Evolutionary conservation across 106 monocot species (phyloP).

Genomic region (Amphibolis antarctica): DNA sequence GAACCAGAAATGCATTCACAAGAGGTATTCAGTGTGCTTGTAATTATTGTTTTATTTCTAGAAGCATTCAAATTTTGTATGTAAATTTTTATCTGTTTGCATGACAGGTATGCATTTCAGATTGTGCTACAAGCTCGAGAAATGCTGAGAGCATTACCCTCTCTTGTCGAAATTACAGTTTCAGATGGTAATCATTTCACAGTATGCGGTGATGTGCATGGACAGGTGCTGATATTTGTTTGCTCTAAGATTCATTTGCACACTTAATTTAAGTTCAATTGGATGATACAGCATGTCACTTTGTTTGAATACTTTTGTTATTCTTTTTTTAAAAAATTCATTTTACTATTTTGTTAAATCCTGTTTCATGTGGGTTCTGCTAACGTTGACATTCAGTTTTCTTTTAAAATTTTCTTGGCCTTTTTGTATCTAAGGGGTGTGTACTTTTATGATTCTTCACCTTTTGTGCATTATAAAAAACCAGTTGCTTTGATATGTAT

Average conservation of each 20-base stretch:
- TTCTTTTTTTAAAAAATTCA: too few relatives aligned
- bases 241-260: neutral
- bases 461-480: too few relatives aligned
- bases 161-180: slow-evolving; percentile 82
- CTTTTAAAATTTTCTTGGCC: too few relatives aligned
- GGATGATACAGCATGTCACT: neutral
- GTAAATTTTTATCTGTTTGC: neutral
- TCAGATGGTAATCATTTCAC: slow-evolving; percentile 65
- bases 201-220: slow-evolving; percentile 96
- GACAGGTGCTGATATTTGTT: slow-evolving; percentile 42
- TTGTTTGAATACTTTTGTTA: too few relatives aligned
- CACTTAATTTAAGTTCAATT: neutral
- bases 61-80: neutral
- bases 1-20: slow-evolving; percentile 79
- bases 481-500: too few relatives aligned
- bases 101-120: slow-evolving; percentile 76
- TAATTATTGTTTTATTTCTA: neutral
- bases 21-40: slow-evolving; percentile 30
- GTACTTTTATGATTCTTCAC: too few relatives aligned
- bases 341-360: too few relatives aligned
- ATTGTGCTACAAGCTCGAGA: slow-evolving; percentile 64
- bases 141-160: slow-evolving; percentile 58
- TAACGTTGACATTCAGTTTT: too few relatives aligned
- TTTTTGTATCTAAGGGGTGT: too few relatives aligned
- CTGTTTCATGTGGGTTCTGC: too few relatives aligned